phyloP scores from a whole-genome alignment of 1,284 basidiomycete species.

The Ganoderma boninense region DNA sequence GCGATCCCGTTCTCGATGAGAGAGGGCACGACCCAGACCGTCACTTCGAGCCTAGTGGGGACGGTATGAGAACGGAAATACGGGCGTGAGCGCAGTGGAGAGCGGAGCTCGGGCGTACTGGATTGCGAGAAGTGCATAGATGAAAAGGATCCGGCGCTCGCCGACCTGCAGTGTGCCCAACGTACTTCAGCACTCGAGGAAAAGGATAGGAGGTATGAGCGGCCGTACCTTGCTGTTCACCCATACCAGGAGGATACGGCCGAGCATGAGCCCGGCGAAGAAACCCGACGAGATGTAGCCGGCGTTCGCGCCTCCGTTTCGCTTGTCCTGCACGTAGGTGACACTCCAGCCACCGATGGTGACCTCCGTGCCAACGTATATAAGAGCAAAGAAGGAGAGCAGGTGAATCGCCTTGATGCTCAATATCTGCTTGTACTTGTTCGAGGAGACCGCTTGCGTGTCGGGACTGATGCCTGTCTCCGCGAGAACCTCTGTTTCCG shows the following conservation, averaged over 20 bases:
- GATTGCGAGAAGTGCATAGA: constrained; percentile 60
- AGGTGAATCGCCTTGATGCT: constrained; percentile 60
- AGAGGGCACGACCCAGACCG: constrained; percentile 70
- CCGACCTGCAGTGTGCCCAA: constrained; percentile 50
- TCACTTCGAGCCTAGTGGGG: constrained; percentile 56
- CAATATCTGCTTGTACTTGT: constrained; percentile 64
- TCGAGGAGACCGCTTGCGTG: constrained; percentile 47
- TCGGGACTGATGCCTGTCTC: constrained; percentile 50
- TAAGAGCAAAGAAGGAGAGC: constrained; percentile 66
- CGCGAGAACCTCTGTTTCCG: constrained; percentile 29
- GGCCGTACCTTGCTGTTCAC: constrained; percentile 59
- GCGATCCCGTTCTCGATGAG: constrained; percentile 66
- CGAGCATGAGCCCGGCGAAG: constrained; percentile 59
- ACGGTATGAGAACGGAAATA: too few species aligned
- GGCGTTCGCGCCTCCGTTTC: constrained; percentile 42
- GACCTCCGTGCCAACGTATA: constrained; percentile 76
- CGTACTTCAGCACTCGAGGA: background rate
- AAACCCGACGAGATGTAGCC: constrained; percentile 49
- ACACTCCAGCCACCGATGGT: constrained; percentile 55
- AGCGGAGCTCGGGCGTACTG: constrained; percentile 45
- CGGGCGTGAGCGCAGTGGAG: background rate
- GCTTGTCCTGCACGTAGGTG: constrained; percentile 22
- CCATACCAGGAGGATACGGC: constrained; percentile 65
- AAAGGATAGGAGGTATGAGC: background rate
- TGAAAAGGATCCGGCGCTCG: constrained; percentile 57